Base-by-base conservation (phyloP, 768 basidiomycete species). In the Pluteus cervinus region DNA sequence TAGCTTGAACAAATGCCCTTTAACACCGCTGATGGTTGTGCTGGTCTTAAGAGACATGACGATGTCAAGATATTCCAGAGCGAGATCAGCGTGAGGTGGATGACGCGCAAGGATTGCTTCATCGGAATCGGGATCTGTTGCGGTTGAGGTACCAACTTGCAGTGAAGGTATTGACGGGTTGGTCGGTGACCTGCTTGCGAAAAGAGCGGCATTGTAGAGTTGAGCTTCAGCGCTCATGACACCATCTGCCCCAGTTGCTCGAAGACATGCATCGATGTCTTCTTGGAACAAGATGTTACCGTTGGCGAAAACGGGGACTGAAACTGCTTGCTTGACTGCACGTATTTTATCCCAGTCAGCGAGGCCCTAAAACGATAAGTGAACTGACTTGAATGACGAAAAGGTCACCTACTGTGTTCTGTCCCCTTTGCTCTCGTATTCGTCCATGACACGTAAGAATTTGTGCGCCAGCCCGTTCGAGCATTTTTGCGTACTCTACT, bases 221-320 rank as follows among this genome's bases (percentile, higher is more conserved):
- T 93, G 82, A 0, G 89, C 93, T 62, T 96, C 96, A 1, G 93
- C 96, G 29, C 79, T 82, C 92, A 97, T 96, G 41, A 98, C 81
- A 0, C 79, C 94, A 51, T 96, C 91, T 5, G 79, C 84, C 10
- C 91, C 89, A 0, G 96, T 99, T 33, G 76, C 75, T 16, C 74
- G 71, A 22, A 99, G 62, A 57, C 92, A 97, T 8, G 67, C 63
- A 35, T 72, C 69, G 32, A 97, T 75, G 58, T 98, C 93, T n/a
- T 77, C 71, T 29, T 83, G 74, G 56, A 81, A 89, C 9, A 97
- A 78, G 42, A 97, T 77, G 57, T 97, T 98, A 20, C 96, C 96
- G 57, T 99, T 99, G 0, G 94, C 93, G 55, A 99, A 88, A 4
- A 99, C 92, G 3, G 93, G 94, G 0, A 99, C 76, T 1, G 76